A percentile compares a stretch with the other conserved stretches of the same genome.
Conservation (phyloP, 768 basidiomycete species). For the Exsudoporus frostii region DNA sequence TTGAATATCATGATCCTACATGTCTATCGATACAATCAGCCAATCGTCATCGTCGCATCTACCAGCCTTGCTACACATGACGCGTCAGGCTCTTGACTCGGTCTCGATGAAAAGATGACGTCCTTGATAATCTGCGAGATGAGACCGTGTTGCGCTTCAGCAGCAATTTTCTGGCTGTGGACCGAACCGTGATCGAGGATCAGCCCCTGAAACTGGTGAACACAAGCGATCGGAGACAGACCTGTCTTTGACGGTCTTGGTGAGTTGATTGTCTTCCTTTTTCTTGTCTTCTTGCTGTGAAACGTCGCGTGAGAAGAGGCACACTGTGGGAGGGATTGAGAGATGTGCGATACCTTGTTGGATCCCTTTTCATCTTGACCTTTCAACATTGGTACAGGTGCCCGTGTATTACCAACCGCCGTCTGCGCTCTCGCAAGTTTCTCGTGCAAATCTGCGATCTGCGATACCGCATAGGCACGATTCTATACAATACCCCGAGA, state of each 20-base stretch:
- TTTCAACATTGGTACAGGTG: conserved; percentile 51
- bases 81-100: conserved; percentile 24
- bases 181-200: neutral
- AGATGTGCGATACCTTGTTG: conserved; percentile 38
- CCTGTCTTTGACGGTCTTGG: conserved; percentile 92
- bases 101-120: conserved; percentile 71
- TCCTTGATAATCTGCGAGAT: conserved; percentile 94
- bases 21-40: conserved; percentile 13
- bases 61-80: conserved; percentile 29
- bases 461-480: conserved; percentile 89
- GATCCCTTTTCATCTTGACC: conserved; percentile 44
- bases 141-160: conserved; percentile 91
- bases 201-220: neutral
- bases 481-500: conserved; percentile 52
- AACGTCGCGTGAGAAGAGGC: neutral
- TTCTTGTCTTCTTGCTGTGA: conserved; percentile 61
- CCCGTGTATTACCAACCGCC: conserved; percentile 55
- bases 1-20: neutral
- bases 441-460: conserved; percentile 84
- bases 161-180: conserved; percentile 77
- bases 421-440: conserved; percentile 76
- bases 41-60: conserved; percentile 37
- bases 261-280: conserved; percentile 84
- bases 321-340: neutral
- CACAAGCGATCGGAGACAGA: conserved; percentile 29